These are phyloP conservation scores for Rutstroemia sydowiana DNA, from an alignment of 2,329 filamentous ascomycete genomes.

Conservation along the genomic window DNA sequence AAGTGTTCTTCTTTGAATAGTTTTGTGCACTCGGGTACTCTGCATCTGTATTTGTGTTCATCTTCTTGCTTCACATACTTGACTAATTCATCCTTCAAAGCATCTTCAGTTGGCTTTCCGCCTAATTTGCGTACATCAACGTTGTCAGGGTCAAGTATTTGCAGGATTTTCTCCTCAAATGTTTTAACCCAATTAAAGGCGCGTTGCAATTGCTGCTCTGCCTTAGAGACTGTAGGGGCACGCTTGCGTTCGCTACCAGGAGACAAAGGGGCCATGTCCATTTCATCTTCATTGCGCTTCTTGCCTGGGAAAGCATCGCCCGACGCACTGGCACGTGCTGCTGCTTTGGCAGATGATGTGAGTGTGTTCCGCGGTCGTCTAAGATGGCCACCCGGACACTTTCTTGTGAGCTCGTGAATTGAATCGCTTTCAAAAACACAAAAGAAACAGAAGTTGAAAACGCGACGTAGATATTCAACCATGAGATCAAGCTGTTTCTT, in stretches of 20 bases:
- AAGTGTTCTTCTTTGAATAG: conserved; percentile 96
- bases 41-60: conserved; percentile 93
- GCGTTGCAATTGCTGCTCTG: conserved; percentile 84
- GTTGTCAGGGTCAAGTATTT: conserved; percentile 83
- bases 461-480: conserved; percentile 91
- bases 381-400: conserved; percentile 95
- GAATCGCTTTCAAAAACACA: conserved; percentile 98
- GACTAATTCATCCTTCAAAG: conserved; percentile 72
- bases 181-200: conserved; percentile 99
- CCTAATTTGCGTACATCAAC: conserved; percentile 87
- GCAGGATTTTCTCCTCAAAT: conserved; percentile 92
- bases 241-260: conserved; percentile 63
- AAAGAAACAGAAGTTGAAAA: conserved; percentile 99
- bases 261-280: conserved; percentile 54
- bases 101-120: conserved; percentile 79
- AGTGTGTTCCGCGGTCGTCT: conserved; percentile 82
- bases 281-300: conserved; percentile 53
- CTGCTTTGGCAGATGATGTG: conserved; percentile 73
- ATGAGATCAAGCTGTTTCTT: conserved; percentile 96
- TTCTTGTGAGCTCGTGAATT: conserved; percentile 87
- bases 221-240: conserved; percentile 58
- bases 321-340: conserved; percentile 74
- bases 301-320: conserved; percentile 80
- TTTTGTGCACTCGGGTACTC: conserved; percentile 91
- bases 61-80: conserved; percentile 97